A percentile compares a stretch with the other conserved stretches of the same genome.
These are phyloP conservation scores for Noccaea caerulescens DNA, from an alignment of 345 rosid species.

Conservation along the genomic window DNA sequence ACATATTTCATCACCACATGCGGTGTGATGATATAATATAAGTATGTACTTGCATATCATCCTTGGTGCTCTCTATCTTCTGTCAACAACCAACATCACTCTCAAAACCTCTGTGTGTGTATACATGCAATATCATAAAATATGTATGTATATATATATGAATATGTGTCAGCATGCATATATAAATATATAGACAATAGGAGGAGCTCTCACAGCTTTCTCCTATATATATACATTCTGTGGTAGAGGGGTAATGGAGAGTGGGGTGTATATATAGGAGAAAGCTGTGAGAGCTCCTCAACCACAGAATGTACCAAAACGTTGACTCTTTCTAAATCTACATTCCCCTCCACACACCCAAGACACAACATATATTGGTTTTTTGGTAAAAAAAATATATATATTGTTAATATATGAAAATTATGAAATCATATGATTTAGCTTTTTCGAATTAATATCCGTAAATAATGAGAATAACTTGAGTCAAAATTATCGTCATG, in stretches of 20 bases:
- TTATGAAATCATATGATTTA: background rate
- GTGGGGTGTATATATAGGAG: conserved; percentile 32
- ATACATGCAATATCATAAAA: conserved; percentile 11
- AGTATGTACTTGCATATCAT: conserved; percentile 59
- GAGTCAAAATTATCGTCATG: background rate
- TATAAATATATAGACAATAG: background rate
- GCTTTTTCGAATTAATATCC: background rate
- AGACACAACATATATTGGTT: background rate
- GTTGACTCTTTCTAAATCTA: conserved; percentile 41
- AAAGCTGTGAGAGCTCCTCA: conserved; percentile 23
- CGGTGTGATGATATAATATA: conserved; percentile 41
- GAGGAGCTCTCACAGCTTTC: conserved; percentile 25
- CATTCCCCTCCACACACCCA: conserved; percentile 30
- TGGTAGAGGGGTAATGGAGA: conserved; percentile 2
- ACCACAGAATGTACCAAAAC: conserved; percentile 21
- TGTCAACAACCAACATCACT: conserved; percentile 61
- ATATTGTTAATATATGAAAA: no score
- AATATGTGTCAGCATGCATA: background rate
- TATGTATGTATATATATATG: background rate
- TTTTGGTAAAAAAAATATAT: background rate
- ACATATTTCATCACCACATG: conserved; percentile 15
- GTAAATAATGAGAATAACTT: background rate
- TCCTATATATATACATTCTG: conserved; percentile 27
- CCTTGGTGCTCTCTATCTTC: conserved; percentile 99
- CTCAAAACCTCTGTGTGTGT: conserved; percentile 22